phyloP scores from a whole-genome alignment of 768 basidiomycete genomes.

The Suillus cothurnatus region DNA sequence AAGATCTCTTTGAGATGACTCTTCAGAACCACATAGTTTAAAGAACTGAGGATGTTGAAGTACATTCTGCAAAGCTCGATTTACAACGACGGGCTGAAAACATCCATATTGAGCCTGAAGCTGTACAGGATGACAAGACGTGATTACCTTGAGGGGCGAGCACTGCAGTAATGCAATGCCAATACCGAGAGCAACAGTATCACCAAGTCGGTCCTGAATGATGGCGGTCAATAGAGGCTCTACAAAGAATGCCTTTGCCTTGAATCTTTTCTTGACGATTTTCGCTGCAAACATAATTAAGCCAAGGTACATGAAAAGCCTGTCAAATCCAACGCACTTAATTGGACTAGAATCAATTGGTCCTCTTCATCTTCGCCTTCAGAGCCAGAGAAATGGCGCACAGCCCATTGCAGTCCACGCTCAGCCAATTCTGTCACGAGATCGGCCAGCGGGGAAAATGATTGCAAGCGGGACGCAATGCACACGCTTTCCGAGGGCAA shows the following conservation, averaged over 20 bases:
- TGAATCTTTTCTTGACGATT: slow-evolving; percentile 15
- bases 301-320: background rate
- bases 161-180: slow-evolving; percentile 41
- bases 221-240: slow-evolving; percentile 72
- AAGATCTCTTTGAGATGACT: slow-evolving; percentile 40
- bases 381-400: slow-evolving; percentile 45
- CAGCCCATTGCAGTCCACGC: slow-evolving; percentile 54
- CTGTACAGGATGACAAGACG: background rate
- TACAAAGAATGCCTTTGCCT: slow-evolving; percentile 55
- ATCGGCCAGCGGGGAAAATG: slow-evolving; percentile 22
- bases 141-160: slow-evolving; percentile 63
- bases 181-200: slow-evolving; percentile 44
- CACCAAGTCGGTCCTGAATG: slow-evolving; percentile 60
- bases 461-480: slow-evolving; percentile 33
- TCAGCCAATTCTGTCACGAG: slow-evolving; percentile 41
- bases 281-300: slow-evolving; percentile 16
- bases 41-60: slow-evolving; percentile 70
- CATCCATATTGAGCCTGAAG: slow-evolving; percentile 4
- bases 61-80: slow-evolving; percentile 74
- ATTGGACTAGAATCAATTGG: slow-evolving; percentile 28
- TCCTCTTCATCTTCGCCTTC: slow-evolving; percentile 24
- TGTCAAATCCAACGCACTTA: slow-evolving; percentile 37
- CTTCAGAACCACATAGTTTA: slow-evolving; percentile 39
- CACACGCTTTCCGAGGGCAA: slow-evolving; percentile 35
- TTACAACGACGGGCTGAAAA: slow-evolving; percentile 64